Conservation (phyloP, 2,329 filamentous ascomycete genomes). For the Cytospora leucostoma region DNA sequence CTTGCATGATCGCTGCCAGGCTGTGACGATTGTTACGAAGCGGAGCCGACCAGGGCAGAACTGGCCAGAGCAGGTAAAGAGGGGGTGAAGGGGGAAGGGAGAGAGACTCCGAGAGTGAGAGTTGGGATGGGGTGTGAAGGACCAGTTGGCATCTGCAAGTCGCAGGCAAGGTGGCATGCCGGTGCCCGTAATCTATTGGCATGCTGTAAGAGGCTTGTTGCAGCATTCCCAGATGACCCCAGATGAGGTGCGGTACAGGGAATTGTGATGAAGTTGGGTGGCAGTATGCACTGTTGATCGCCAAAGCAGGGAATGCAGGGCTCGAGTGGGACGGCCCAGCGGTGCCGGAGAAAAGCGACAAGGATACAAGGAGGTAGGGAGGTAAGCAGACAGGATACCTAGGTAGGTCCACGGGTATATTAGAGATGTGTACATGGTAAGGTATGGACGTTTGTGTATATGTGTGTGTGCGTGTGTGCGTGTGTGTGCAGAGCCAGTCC, state of each 20-base stretch:
- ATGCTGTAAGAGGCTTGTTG: constrained; percentile 26
- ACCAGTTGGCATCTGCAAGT: constrained; percentile 23
- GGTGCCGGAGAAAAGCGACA: not conserved
- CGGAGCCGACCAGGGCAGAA: not conserved
- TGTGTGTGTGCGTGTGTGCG: not conserved
- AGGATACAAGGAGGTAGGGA: not conserved
- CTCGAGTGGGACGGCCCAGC: not conserved
- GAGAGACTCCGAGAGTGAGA: not conserved
- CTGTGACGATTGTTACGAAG: constrained; percentile 3
- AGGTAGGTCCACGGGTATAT: too few species aligned
- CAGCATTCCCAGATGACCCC: constrained; percentile 20
- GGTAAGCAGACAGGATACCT: not conserved
- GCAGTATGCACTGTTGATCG: constrained; percentile 5
- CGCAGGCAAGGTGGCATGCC: constrained; percentile 22
- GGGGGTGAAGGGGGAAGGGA: not conserved
- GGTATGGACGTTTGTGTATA: not conserved
- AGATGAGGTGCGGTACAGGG: constrained; percentile 22
- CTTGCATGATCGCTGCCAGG: not conserved
- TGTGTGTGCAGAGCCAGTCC: not conserved
- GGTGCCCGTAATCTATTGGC: constrained; percentile 28
- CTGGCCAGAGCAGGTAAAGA: not conserved
- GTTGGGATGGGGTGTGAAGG: not conserved
- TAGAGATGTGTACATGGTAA: too few species aligned
- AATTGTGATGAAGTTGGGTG: constrained; percentile 11
- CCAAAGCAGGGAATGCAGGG: not conserved